Conservation (phyloP, 2,329 filamentous ascomycete species). For the Ceratocystiopsis sp. region DNA sequence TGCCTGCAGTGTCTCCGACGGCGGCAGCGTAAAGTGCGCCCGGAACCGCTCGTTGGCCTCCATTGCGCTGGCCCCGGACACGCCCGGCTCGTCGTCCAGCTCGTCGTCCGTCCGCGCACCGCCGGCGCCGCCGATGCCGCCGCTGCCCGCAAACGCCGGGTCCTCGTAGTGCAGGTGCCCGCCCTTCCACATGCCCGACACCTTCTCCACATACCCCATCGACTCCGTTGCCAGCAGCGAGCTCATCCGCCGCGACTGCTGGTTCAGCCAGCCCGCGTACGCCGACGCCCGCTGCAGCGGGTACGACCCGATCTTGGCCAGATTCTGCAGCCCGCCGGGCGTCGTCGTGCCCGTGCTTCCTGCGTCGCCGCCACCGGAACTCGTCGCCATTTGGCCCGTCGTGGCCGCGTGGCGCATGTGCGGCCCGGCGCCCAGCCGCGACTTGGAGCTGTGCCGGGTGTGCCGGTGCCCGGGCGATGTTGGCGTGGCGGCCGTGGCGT, state of each 20-base stretch:
- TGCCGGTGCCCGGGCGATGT: not conserved
- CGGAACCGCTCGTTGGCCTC: constrained; percentile 69
- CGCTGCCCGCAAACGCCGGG: no score
- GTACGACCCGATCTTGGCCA: constrained; percentile 49
- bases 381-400: constrained; percentile 19
- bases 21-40: constrained; percentile 76
- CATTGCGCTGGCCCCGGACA: constrained; percentile 43
- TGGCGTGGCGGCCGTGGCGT: constrained; percentile 40
- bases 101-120: constrained; percentile 36
- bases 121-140: constrained; percentile 23
- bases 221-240: constrained; percentile 73
- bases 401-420: constrained; percentile 19
- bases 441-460: no score
- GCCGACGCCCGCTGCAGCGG: constrained; percentile 70
- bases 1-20: constrained; percentile 66
- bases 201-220: constrained; percentile 92
- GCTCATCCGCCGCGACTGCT: constrained; percentile 64
- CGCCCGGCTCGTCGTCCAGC: constrained; percentile 22
- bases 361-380: constrained; percentile 1
- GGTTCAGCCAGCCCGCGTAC: constrained; percentile 68
- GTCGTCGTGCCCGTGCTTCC: constrained; percentile 15
- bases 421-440: not conserved
- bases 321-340: constrained; percentile 27
- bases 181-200: constrained; percentile 93
- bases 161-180: constrained; percentile 76